phyloP scores from a whole-genome alignment of 2,329 filamentous ascomycete species.

The Sphaerulina musiva region DNA sequence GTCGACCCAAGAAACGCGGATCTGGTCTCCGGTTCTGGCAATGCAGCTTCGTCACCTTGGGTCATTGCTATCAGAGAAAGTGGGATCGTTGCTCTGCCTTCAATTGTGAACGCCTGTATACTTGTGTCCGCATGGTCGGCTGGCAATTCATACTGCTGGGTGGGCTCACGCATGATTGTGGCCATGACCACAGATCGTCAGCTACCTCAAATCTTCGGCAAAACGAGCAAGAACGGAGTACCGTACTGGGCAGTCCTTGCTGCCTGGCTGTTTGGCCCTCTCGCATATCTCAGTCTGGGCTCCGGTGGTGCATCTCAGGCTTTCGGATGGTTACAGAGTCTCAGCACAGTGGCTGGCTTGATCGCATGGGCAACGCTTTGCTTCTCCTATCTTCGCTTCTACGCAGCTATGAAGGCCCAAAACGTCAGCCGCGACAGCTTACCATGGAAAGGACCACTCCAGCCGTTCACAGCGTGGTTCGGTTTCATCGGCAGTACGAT shows the following conservation, averaged over 20 bases:
- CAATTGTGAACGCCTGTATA: slow-evolving; percentile 63
- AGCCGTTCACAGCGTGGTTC: slow-evolving; percentile 20
- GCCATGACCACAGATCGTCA: slow-evolving; percentile 57
- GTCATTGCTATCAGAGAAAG: slow-evolving; percentile 65
- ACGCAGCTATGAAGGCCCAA: slow-evolving; percentile 38
- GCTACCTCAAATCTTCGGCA: slow-evolving; percentile 49
- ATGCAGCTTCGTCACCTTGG: slow-evolving; percentile 46
- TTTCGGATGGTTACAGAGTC: slow-evolving; percentile 23
- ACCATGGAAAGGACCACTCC: slow-evolving; percentile 14
- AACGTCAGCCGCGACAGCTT: slow-evolving; percentile 34
- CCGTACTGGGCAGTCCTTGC: slow-evolving; percentile 65
- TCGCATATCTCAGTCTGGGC: slow-evolving; percentile 38
- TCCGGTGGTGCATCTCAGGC: slow-evolving; percentile 20
- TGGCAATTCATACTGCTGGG: slow-evolving; percentile 62
- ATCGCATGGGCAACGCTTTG: slow-evolving; percentile 30
- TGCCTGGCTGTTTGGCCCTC: slow-evolving; percentile 36
- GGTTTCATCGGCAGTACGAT: slow-evolving; percentile 18
- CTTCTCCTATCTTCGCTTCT: slow-evolving; percentile 44
- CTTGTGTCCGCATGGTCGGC: slow-evolving; percentile 58
- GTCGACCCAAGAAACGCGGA: slow-evolving; percentile 50
- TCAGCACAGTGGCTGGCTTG: slow-evolving; percentile 23
- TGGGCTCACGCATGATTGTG: slow-evolving; percentile 60
- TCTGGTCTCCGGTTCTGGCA: slow-evolving; percentile 43
- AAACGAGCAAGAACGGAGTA: slow-evolving; percentile 59
- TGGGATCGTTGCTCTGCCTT: slow-evolving; percentile 59